Base-by-base conservation (phyloP, 106 monocot species). In the Iris macrosiphon region DNA sequence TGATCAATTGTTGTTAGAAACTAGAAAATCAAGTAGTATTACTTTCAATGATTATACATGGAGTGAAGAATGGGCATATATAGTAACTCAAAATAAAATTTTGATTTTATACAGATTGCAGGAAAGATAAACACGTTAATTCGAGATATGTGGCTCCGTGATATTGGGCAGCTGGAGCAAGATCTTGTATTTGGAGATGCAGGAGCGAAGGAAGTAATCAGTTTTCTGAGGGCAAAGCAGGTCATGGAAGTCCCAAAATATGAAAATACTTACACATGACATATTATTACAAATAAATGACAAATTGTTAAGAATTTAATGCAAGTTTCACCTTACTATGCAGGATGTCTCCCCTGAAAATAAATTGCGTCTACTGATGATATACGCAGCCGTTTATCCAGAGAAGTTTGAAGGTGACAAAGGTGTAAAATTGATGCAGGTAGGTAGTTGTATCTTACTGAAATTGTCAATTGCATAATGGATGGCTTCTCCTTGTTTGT, bases 181-280 rank as follows among this genome's bases (percentile, higher is more conserved):
- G 87, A 79, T 75, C 69, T 88, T 62, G 82, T 88, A 29, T 82
- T 79, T 79, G 82, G 87, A 49, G 81, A 81, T 75, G 87, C 72
- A 27, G 87, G 81, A 57, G 72, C 81, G 12, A 87, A 87, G 61
- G 81, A 88, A 66, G 71, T 88, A 31, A 79, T 88, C 43, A 75
- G 32, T 50, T 79, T 82, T 51, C 58, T 88, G n/a, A 72, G 78
- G 37, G 44, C 57, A 54, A 82, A 88, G 14, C 78, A 82, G 82
- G 87, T 88, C 48, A 60, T 10, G 3, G 11, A 24, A 52, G 40
- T 35, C 20, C 38, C n/a, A 16, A n/a, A 45, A 22, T 4, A 20
- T 18, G 23, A 45, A 43, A 25, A 23, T 58, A 19, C 30, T 30
- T 22, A 6, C 11, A 7, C 33, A 59, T 50, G 42, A 48, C 2